Percentiles rank a stretch among this genome's conserved stretches.
phyloP scores from a whole-genome alignment of 1,284 basidiomycete genomes.

The Entoloma clypeatum region DNA sequence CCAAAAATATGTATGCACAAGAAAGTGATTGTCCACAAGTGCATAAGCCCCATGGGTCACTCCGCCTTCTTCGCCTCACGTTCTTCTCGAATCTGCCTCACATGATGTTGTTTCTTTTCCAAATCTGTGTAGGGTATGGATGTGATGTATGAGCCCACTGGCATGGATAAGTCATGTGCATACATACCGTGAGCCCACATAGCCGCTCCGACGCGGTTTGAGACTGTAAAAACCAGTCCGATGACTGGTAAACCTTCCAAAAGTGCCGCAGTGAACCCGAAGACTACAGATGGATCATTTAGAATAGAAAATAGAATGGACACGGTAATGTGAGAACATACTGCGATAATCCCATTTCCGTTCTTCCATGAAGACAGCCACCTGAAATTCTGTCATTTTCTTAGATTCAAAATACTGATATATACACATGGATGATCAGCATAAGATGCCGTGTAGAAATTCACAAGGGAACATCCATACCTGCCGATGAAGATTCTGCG shows the following conservation, averaged over 20 bases:
- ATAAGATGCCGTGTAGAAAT: no score
- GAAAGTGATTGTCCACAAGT: no score
- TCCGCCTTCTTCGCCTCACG: no score
- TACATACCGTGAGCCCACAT: constrained; percentile 86
- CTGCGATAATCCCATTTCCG: constrained; percentile 83
- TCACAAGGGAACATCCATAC: constrained; percentile 28
- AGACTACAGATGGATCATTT: constrained; percentile 61
- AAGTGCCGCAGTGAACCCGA: constrained; percentile 77
- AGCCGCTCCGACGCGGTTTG: constrained; percentile 82
- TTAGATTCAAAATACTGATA: constrained; percentile 84
- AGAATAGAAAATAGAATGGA: neutral
- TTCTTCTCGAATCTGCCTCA: no score
- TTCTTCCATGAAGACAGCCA: constrained; percentile 78
- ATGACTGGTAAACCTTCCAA: constrained; percentile 76
- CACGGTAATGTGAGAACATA: constrained; percentile 31
- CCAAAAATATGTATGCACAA: no score
- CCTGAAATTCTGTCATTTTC: constrained; percentile 67
- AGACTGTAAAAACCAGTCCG: constrained; percentile 77
- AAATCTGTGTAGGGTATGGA: constrained; percentile 44
- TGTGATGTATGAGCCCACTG: constrained; percentile 7
- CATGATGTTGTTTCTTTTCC: constrained; percentile 75
- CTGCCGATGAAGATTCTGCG: constrained; percentile 65
- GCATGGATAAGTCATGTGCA: neutral
- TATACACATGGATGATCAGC: constrained; percentile 9
- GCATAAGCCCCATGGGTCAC: no score